A percentile compares a stretch with the other conserved stretches of the same genome.
Conservation (phyloP, 2,329 filamentous ascomycete genomes). For the Seiridium unicorne region DNA sequence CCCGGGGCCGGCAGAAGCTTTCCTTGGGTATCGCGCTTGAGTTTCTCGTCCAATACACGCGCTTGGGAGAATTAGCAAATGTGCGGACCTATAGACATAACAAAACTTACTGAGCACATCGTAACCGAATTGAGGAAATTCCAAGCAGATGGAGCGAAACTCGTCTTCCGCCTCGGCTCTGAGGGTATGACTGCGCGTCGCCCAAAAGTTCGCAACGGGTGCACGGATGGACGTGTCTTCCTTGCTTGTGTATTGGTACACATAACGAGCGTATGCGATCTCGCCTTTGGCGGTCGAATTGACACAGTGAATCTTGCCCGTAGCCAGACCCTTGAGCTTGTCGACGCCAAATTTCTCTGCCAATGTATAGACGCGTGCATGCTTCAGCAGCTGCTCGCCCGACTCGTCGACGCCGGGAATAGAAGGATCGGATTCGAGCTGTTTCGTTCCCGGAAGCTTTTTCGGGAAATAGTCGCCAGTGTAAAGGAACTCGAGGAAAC, state of each 20-base stretch:
- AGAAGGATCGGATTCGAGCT: constrained; percentile 67
- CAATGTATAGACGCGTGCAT: constrained; percentile 86
- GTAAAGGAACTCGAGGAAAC: constrained; percentile 81
- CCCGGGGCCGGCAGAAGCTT: constrained; percentile 52
- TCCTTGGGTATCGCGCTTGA: constrained; percentile 61
- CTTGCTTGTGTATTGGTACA: constrained; percentile 72
- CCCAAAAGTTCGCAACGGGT: constrained; percentile 90
- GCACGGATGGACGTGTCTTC: constrained; percentile 74
- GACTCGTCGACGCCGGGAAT: constrained; percentile 68
- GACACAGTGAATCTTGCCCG: constrained; percentile 89
- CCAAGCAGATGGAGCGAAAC: constrained; percentile 81
- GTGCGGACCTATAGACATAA: neutral
- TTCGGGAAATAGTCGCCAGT: constrained; percentile 84
- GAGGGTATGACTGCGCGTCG: constrained; percentile 73
- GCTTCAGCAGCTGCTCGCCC: constrained; percentile 82
- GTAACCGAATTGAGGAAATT: constrained; percentile 89
- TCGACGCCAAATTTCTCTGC: constrained; percentile 73
- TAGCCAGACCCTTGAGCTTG: constrained; percentile 72
- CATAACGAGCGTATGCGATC: constrained; percentile 87
- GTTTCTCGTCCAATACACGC: constrained; percentile 64
- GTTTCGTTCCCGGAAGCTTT: constrained; percentile 59
- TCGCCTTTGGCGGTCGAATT: constrained; percentile 85
- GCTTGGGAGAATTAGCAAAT: constrained; percentile 37
- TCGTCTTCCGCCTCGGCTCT: constrained; percentile 83
- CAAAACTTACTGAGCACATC: constrained; percentile 74